A percentile compares a stretch with the other conserved stretches of the same genome.
phyloP scores from a whole-genome alignment of 1,139 yeast species.

The Zygoascus sp. region DNA sequence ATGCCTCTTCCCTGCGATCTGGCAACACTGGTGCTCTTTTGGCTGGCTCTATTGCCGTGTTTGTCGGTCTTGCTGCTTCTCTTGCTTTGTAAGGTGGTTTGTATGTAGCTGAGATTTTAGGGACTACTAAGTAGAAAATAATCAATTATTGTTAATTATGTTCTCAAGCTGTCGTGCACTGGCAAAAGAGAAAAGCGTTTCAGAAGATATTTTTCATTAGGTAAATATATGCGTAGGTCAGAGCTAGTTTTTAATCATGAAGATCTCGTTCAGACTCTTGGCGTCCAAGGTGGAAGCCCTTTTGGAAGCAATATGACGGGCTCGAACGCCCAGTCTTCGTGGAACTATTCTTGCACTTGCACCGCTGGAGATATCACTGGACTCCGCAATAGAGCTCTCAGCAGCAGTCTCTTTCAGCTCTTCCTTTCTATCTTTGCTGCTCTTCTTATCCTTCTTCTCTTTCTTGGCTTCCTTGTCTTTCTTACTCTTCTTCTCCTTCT shows the following conservation, averaged over 20 bases:
- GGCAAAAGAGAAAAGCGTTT: too few relatives aligned
- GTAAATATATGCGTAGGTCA: neutral
- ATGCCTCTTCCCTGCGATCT: neutral
- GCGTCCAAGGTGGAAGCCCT: conserved; percentile 88
- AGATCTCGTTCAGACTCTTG: conserved; percentile 83
- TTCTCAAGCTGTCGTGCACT: too few relatives aligned
- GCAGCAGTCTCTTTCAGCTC: conserved; percentile 13
- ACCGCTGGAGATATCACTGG: conserved; percentile 16
- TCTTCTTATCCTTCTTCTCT: conserved; percentile 22
- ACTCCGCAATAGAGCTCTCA: neutral
- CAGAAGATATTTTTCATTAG: too few relatives aligned
- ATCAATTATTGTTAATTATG: neutral
- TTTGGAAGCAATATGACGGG: conserved; percentile 83
- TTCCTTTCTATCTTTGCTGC: conserved; percentile 27
- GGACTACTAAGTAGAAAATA: neutral
- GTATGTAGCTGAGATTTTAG: neutral
- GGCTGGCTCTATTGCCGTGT: conserved; percentile 9
- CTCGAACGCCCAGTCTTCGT: conserved; percentile 49
- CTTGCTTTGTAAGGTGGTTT: conserved; percentile 2
- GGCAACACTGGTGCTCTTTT: conserved; percentile 3
- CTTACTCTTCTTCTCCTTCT: conserved; percentile 32
- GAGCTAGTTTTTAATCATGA: conserved; percentile 53
- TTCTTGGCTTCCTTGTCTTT: conserved; percentile 29
- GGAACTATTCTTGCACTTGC: conserved; percentile 2
- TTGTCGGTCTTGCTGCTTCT: conserved; percentile 11